Evolutionary conservation across 2,329 filamentous ascomycete species (phyloP), one percentile per base, ranked within the genome.

Genomic region (Drechslera avenae): DNA sequence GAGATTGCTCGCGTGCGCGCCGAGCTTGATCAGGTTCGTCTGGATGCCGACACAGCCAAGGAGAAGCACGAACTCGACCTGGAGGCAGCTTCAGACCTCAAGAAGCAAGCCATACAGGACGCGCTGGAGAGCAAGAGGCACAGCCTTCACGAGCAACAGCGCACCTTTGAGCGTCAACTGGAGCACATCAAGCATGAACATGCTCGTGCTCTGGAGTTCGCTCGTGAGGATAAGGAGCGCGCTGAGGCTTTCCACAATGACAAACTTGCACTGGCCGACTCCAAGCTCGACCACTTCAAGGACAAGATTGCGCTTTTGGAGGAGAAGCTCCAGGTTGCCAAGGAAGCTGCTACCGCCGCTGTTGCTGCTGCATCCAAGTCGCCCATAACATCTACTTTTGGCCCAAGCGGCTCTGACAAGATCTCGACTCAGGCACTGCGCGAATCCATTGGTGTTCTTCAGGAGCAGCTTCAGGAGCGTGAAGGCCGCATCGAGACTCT

Each of bases 401-500:
- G 70, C 68, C 39, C 62, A 68, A 23, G 72, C n/a, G 75, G 77
- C 3, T 89, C 90, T 0, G 91, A 94, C 72, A 96, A 89, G 79
- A 90, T 97, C 50, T 97, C 93, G 2, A 90, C 92, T 1, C 93
- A 97, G 74, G 94, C 94, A 5, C 83, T 99, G 26, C 88, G 94
- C 23, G 94, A 99, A 75, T 96, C 92, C 1, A 97, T 99, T 68
- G 86, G 96, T 75, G 94, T 97, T 14, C 81, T 99, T 19, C 94
- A 99, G 75, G 93, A 97, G 73, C 94, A 99, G 73, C 82, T 99
- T 5, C 94, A 97, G 73, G 91, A 94, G 63, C 91, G 94, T 45
- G 94, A 99, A 76, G 83, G 88, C 53, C 87, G 86, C 32, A 96
- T 97, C 60, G 94, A 99, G 71, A 85, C 88, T 56, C 86, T 97